Evolutionary conservation across 106 monocot genomes (phyloP).

Genomic region (Allium sativum): DNA sequence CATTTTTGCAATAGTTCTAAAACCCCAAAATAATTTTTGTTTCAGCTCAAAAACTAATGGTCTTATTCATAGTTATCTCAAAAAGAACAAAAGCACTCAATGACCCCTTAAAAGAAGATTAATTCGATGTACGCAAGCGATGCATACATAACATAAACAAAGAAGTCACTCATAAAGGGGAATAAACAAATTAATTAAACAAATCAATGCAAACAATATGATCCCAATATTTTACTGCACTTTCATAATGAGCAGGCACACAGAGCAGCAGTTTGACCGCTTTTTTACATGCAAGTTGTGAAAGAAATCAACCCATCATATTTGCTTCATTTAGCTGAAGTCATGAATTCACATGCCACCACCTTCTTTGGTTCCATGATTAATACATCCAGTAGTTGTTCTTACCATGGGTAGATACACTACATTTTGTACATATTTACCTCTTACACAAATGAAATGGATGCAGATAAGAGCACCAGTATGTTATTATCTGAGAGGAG

Average conservation of each 20-base stretch:
- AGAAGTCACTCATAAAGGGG: too few relatives aligned
- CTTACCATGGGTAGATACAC: too few relatives aligned
- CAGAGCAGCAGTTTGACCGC: conserved; percentile 5
- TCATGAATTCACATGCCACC: background rate
- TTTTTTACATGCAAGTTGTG: too few relatives aligned
- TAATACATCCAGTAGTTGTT: conserved; percentile 8
- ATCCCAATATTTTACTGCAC: conserved; percentile 8
- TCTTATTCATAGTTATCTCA: conserved; percentile 2
- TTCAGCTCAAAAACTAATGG: too few relatives aligned
- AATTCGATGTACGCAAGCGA: background rate
- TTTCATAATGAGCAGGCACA: background rate
- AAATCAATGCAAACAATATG: too few relatives aligned
- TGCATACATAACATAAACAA: conserved; percentile 7
- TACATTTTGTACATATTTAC: too few relatives aligned
- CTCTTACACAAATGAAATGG: too few relatives aligned
- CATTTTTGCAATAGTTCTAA: too few relatives aligned
- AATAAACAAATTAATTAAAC: conserved; percentile 1
- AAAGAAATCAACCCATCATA: background rate
- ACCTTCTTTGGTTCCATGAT: background rate
- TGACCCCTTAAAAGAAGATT: too few relatives aligned
- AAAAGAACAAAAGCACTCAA: background rate
- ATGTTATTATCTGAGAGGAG: too few relatives aligned
- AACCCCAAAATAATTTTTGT: too few relatives aligned
- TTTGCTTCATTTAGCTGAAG: background rate
- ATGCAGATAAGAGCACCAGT: too few relatives aligned